Evolutionary conservation across 495 filamentous ascomycete genomes (phyloP), one percentile per base, ranked within the genome.

Genomic region (Saxophila tyrrhenica): DNA sequence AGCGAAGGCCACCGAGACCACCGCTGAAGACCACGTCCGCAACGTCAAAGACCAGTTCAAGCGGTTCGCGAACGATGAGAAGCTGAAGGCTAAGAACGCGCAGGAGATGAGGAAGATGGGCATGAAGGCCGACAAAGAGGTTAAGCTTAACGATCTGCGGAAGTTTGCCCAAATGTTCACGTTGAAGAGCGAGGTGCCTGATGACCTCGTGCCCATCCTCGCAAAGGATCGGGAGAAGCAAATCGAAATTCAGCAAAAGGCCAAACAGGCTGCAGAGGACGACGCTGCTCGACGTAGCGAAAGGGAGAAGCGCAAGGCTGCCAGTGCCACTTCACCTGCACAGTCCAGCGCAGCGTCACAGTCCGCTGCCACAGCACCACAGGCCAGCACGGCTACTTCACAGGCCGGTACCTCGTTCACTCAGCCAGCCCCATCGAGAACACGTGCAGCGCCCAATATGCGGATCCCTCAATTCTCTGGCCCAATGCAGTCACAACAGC

Each of bases 101-200:
- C 50, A 57, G 29, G 57, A 60, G 21, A 24, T n/a, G n/a, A n/a
- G n/a, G n/a, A n/a, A n/a, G n/a, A n/a, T n/a, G n/a, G n/a, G n/a
- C n/a, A n/a, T n/a, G n/a, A 73, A 75, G 13, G 73, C 81, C 50
- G 84, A 96, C 60, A 92, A 94, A 64, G 85, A 86, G 55, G 77
- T 89, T 59, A 96, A 94, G 71, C 66, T 99, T 51, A 90, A 85
- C 54, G 92, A 99, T 64, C 71, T 99, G 53, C 90, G 89, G 78
- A 95, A 89, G 59, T 99, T 99, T 63, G 87, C 94, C 0, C 73
- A 84, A 62, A 92, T 76, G 67, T 99, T 99, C 74, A 96, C 95
- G 68, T 78, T 99, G 1, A 78, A 82, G 11, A 95, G 89, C 1
- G 88, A 88, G 10, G 89, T 99, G 9, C 92, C 92, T 7, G 81